These are phyloP conservation scores for Botrytis byssoidea DNA, from an alignment of 2,329 filamentous ascomycete genomes.

Conservation along the genomic window DNA sequence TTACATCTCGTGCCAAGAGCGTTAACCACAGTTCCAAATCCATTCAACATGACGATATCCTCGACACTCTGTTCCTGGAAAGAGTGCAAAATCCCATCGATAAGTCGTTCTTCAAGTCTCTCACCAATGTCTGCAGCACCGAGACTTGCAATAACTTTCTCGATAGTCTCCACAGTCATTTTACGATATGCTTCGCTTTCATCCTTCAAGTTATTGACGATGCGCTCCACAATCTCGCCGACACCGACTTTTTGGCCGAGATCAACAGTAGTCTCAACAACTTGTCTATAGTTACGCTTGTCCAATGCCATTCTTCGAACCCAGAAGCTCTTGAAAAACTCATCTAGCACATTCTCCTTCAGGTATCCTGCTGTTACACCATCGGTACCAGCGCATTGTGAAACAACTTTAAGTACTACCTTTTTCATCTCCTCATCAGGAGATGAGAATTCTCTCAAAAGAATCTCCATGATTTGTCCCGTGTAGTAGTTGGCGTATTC, in stretches of 20 bases:
- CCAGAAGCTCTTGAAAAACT: conserved; percentile 99
- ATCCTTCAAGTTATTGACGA: conserved; percentile 95
- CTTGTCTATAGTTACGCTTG: conserved; percentile 95
- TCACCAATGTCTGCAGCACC: conserved; percentile 93
- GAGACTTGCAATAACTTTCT: conserved; percentile 91
- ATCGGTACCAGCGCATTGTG: conserved; percentile 89
- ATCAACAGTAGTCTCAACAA: conserved; percentile 97
- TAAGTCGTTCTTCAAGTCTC: conserved; percentile 85
- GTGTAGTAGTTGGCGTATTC: conserved; percentile 99
- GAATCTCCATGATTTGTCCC: conserved; percentile 96
- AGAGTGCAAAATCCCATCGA: conserved; percentile 91
- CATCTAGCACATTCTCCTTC: conserved; percentile 89
- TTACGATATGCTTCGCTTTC: conserved; percentile 97
- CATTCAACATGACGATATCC: conserved; percentile 93
- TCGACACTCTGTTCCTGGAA: conserved; percentile 99
- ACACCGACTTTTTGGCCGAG: conserved; percentile 97
- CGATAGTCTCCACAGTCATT: conserved; percentile 98
- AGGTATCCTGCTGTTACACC: conserved; percentile 93
- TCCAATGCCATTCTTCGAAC: conserved; percentile 94
- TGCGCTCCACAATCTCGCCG: conserved; percentile 87
- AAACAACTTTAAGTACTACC: conserved; percentile 95
- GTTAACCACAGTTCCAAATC: conserved; percentile 96
- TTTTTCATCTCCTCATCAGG: conserved; percentile 99
- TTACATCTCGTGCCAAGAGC: conserved; percentile 91
- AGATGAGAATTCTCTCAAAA: conserved; percentile 91